phyloP scores from a whole-genome alignment of 495 filamentous ascomycete species.

The Cairneyella variabilis region DNA sequence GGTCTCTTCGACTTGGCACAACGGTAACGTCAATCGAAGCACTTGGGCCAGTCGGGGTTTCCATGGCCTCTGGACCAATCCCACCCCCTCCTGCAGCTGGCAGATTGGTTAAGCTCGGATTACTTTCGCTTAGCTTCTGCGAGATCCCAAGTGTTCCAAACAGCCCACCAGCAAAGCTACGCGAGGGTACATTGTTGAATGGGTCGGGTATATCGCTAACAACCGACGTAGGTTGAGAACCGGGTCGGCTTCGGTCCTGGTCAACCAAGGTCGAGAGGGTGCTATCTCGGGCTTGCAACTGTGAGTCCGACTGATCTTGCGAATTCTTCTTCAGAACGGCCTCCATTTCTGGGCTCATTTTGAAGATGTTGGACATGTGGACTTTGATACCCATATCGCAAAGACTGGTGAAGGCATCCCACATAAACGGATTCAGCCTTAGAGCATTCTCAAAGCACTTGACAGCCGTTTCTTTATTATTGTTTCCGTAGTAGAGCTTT shows the following conservation, averaged over 20 bases:
- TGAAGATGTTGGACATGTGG: conserved; percentile 80
- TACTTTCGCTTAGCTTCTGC: conserved; percentile 54
- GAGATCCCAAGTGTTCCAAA: conserved; percentile 51
- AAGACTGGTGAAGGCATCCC: conserved; percentile 91
- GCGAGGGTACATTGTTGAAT: conserved; percentile 25
- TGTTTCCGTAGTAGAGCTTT: conserved; percentile 78
- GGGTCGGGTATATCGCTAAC: conserved; percentile 27
- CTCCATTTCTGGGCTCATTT: conserved; percentile 63
- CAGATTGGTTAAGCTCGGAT: conserved; percentile 29
- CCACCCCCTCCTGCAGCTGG: conserved; percentile 27
- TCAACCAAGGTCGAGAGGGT: conserved; percentile 16
- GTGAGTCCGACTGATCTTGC: conserved; percentile 15
- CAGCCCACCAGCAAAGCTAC: conserved; percentile 26
- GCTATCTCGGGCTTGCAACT: conserved; percentile 5
- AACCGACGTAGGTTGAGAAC: conserved; percentile 16
- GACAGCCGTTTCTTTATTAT: conserved; percentile 75
- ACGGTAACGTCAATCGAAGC: conserved; percentile 22
- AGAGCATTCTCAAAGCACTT: conserved; percentile 82
- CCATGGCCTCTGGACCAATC: conserved; percentile 29
- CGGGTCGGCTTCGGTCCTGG: conserved; percentile 19
- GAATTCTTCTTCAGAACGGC: conserved; percentile 28
- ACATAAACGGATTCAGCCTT: conserved; percentile 92
- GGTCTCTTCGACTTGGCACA: conserved; percentile 19
- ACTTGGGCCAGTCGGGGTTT: conserved; percentile 33
- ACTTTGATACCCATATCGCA: conserved; percentile 66